These are phyloP conservation scores for Apium graveolens DNA, from an alignment of 129 eudicot genomes.

Conservation along the genomic window DNA sequence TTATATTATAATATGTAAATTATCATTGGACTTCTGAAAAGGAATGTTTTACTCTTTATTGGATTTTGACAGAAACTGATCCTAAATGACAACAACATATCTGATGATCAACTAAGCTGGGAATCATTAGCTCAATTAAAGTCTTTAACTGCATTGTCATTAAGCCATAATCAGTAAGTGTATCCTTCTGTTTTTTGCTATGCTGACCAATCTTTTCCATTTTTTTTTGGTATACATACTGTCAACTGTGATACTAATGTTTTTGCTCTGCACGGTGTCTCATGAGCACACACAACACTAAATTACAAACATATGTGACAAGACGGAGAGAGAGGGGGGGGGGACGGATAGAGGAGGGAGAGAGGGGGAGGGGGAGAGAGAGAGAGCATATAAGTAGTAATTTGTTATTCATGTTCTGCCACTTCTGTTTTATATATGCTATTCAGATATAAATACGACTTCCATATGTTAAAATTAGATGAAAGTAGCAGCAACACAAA, in stretches of 20 bases:
- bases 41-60: conserved; percentile 5
- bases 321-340: too few species aligned
- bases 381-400: too few species aligned
- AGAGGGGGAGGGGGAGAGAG: too few species aligned
- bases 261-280: neutral
- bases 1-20: neutral
- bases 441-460: neutral
- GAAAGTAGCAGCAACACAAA: neutral
- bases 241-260: neutral
- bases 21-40: neutral
- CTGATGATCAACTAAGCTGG: conserved; percentile 73
- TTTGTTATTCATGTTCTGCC: too few species aligned
- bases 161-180: conserved; percentile 72
- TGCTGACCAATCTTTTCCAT: neutral
- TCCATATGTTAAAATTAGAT: neutral
- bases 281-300: neutral
- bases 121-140: conserved; percentile 52
- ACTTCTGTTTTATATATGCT: too few species aligned
- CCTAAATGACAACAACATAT: conserved; percentile 51
- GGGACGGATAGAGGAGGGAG: too few species aligned
- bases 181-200: neutral
- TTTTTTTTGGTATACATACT: neutral
- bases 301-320: neutral
- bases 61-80: conserved; percentile 53
- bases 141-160: conserved; percentile 48